Base-by-base conservation (phyloP, 139 green algal genomes). In the Pedinophyceae sp. region DNA sequence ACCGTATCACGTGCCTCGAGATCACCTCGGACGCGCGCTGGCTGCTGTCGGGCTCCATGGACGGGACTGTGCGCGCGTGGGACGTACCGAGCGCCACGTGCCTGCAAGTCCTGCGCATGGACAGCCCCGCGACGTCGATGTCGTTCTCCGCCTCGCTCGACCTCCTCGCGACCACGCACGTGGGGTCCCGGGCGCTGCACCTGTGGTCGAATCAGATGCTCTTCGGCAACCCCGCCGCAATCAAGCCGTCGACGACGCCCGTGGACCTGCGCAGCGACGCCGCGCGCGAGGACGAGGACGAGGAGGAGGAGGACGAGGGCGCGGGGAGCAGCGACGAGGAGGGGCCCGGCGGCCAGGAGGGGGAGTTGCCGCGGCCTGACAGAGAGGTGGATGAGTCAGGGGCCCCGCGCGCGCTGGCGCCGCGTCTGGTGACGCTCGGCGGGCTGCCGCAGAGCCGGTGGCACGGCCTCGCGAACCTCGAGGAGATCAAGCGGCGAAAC, bases 151-250 rank as follows among this genome's bases (percentile, higher is more conserved):
- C 83, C 26, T 52, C 46, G 38, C 72, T 80, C 55, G 88, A 96
- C 64, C 58, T 97, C 61, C 78, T 99, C 34, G 92, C 89, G 55
- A 99, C 92, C 18, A 67, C 73, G 0, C 87, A 97, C 61, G 72
- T 76, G 47, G 79, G 83, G 58, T 56, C 57, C 4, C 70, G 78
- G 1, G 91, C 89, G n/a, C 77, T 99, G 39, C 97, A 93, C 68
- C 74, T 97, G 20, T 99, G 92, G 92, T 64, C 67, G 48, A 96
- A 95, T 68, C 70, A 80, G 1, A 3, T 28, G 51, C 24, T 67
- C 25, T 61, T 50, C 55, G 28, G 48, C 48, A 53, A 25, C 48
- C 13, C 16, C 48, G 52, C 52, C 16, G 3, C 18, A 5, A 48
- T n/a, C 19, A 16, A 22, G 27, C 7, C 3, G 10, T 27, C 39